Evolutionary conservation across 768 basidiomycete genomes (phyloP), one percentile per base, ranked within the genome.

Genomic region (Termitomyces sp.): DNA sequence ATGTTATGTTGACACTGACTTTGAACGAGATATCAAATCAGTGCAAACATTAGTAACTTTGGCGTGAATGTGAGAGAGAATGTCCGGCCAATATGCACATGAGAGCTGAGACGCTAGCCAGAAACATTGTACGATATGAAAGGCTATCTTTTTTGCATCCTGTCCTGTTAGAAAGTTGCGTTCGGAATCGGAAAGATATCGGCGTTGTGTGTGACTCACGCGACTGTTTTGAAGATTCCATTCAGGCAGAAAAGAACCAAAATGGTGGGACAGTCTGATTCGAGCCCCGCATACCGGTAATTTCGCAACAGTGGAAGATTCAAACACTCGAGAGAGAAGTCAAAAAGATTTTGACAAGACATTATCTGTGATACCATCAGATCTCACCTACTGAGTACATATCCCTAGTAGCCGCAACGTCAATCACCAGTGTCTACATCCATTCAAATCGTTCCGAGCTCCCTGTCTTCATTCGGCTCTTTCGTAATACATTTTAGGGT

Each of bases 1-100:
- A 70, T 72, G 72, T 70, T 71, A 59, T n/a, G 40, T 53, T 64
- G 63, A 62, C 48, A 53, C 58, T 56, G 58, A 53, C 39, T 37
- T 58, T 48, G 56, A 55, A 42, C 24, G 36, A 59, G 33, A 64
- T n/a, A n/a, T 59, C 60, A 48, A 53, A 61, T 61, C 58, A 46
- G 24, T 26, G 8, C 20, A 53, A 37, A 40, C 40, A 59, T 64
- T 57, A 18, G 57, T 33, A n/a, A 47, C 49, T 47, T 54, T 55
- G 53, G 43, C 60, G 33, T 42, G 32, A 30, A 49, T 27, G 59
- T 59, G 62, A 45, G 60, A 61, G 36, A 52, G 33, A 43, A 46
- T 60, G 40, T 33, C 49, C 22, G 47, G 49, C 16, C 39, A 53
- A 33, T 13, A 24, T 50, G 44, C 20, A 37, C 16, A 12, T 33